Base-by-base conservation (phyloP, 2,329 filamentous ascomycete genomes). In the Penicillium hesseltinei region DNA sequence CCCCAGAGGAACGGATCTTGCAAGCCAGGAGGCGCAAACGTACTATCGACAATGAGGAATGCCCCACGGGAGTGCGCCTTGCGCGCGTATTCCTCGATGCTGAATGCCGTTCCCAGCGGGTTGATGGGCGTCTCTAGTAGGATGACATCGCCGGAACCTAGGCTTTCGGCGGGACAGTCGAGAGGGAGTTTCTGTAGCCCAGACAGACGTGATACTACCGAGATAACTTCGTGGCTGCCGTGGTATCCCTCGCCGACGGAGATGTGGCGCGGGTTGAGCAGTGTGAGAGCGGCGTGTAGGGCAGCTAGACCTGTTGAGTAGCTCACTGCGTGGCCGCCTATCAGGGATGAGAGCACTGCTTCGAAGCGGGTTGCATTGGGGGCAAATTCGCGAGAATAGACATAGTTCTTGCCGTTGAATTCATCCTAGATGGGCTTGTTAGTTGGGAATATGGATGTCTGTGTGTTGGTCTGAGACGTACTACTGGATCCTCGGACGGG, bases 91-190 rank as follows among this genome's bases (percentile, higher is more conserved):
- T 78, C 75, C 25, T 79, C 78, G 33, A 97, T 84, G 66, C 89
- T 80, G 63, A 84, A 86, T 0, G 91, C 91, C 69, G 88, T 86
- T 43, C 93, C 93, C 0, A 88, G 88, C 0, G 93, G 93, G 75
- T 97, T 97, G 40, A 96, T 79, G 0, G 93, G 93, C 8, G 92
- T 97, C 78, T 97, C 93, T 47, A 97, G 80, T 71, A 96, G 90
- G 51, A 97, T 81, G 4, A 97, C 78, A 73, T 97, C 92, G 2
- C 59, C 56, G 6, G 84, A 76, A 17, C 84, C 81, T 2, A 97
- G 80, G 33, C 84, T 83, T 45, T 84, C 83, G 11, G 81, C 78
- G 11, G 85, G 79, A 68, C 85, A 89, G 66, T 88, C 84, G 9
- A 97, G 82, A n/a, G 86, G 81, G 1, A 96, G 80, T 61, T 88